Evolutionary conservation across 306 rosid species (phyloP).

Genomic region (Nissolia schottii): DNA sequence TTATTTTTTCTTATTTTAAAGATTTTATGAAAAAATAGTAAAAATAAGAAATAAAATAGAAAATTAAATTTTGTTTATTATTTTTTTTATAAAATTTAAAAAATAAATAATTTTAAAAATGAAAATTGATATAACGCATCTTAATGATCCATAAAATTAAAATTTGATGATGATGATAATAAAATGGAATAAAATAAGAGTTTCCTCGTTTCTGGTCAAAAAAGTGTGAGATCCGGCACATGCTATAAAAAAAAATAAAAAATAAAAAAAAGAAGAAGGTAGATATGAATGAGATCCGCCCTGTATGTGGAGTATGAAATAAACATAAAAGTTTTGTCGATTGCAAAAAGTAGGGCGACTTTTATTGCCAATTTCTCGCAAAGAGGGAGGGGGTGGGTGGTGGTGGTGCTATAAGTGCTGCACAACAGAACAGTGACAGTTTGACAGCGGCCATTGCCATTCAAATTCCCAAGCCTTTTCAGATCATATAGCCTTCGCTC

Average conservation of each 20-base stretch:
- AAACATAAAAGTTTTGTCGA: not conserved
- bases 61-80: no score
- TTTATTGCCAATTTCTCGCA: not conserved
- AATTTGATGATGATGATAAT: no score
- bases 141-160: no score
- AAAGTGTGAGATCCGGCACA: not conserved
- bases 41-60: no score
- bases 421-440: constrained; percentile 24
- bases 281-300: constrained; percentile 2
- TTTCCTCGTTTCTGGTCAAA: no score
- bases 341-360: constrained; percentile 12
- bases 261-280: not conserved
- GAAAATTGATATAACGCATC: no score
- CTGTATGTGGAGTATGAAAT: not conserved
- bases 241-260: not conserved
- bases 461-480: constrained; percentile 20
- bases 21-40: no score
- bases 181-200: no score
- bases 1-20: no score
- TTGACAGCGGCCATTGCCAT: constrained; percentile 33
- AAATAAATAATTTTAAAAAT: no score
- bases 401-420: not conserved
- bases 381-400: not conserved
- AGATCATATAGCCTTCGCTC: constrained; percentile 17
- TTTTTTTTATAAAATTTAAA: no score